phyloP scores from a whole-genome alignment of 768 basidiomycete genomes.

The Rhodotorula toruloides region DNA sequence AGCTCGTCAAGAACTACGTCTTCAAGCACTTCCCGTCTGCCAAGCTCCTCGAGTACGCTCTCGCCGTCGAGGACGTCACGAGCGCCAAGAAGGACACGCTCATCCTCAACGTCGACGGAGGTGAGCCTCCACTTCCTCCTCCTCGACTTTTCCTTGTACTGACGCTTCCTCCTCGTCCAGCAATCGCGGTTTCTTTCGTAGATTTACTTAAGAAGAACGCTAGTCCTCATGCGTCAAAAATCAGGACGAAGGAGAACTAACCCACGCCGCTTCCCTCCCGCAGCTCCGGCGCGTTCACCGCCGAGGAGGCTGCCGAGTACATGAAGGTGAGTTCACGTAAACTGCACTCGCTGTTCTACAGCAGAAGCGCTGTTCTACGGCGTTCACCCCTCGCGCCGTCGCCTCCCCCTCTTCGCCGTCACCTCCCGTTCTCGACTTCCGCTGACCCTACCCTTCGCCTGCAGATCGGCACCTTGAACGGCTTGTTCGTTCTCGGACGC shows the following conservation, averaged over 20 bases:
- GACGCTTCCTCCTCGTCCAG: neutral
- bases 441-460: neutral
- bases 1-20: slow-evolving; percentile 78
- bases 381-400: neutral
- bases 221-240: too few relatives aligned
- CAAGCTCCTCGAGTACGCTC: slow-evolving; percentile 72
- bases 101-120: slow-evolving; percentile 95
- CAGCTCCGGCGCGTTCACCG: slow-evolving; percentile 85
- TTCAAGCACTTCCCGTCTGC: slow-evolving; percentile 93
- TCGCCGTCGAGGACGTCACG: slow-evolving; percentile 83
- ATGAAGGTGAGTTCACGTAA: slow-evolving; percentile 61
- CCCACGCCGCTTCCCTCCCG: too few relatives aligned
- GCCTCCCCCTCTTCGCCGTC: neutral
- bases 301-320: slow-evolving; percentile 95
- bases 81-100: slow-evolving; percentile 96
- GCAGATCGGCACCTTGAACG: slow-evolving; percentile 87
- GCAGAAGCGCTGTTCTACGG: too few relatives aligned
- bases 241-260: too few relatives aligned
- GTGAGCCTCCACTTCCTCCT: slow-evolving; percentile 48
- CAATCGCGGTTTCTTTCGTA: slow-evolving; percentile 21
- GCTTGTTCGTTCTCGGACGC: slow-evolving; percentile 93
- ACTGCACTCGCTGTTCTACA: too few relatives aligned
- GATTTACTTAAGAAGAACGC: slow-evolving; percentile 17
- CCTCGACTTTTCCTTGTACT: neutral
- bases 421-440: too few relatives aligned